phyloP scores from a whole-genome alignment of 768 basidiomycete genomes.

The Pulveroboletus sp. region DNA sequence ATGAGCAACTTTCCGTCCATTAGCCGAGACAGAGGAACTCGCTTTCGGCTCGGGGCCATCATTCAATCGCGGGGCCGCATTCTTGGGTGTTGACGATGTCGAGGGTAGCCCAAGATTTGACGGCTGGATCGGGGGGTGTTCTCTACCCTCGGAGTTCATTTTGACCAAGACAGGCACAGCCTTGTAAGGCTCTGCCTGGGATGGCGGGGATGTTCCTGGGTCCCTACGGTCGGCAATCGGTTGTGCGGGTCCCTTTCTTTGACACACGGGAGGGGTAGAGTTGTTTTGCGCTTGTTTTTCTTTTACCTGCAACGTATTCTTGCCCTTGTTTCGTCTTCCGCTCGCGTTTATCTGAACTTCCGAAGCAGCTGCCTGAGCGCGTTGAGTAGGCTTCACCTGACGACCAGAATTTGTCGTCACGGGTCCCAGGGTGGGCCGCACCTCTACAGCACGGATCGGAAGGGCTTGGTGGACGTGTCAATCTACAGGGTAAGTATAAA shows the following conservation, averaged over 20 bases:
- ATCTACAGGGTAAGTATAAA: not conserved
- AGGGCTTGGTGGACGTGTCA: constrained; percentile 13
- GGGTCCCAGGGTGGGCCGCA: constrained; percentile 5
- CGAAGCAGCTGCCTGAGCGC: constrained; percentile 13
- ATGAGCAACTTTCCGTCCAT: not conserved
- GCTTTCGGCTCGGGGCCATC: not conserved
- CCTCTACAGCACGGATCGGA: constrained; percentile 3
- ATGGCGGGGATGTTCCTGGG: not conserved
- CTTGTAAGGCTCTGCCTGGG: not conserved
- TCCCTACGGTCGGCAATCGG: not conserved
- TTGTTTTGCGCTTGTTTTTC: not conserved
- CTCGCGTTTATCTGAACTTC: not conserved
- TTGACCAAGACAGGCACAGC: not conserved
- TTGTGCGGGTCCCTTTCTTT: not conserved
- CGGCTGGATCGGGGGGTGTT: constrained; percentile 1
- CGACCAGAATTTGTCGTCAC: constrained; percentile 22
- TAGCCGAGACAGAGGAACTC: not conserved
- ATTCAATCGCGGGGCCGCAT: not conserved
- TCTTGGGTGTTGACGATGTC: not conserved
- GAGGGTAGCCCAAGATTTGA: constrained; percentile 16
- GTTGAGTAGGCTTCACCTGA: constrained; percentile 17
- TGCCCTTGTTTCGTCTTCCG: constrained; percentile 3
- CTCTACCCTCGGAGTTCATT: not conserved
- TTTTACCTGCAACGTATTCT: not conserved
- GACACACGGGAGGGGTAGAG: not conserved